These are phyloP conservation scores for Capsella bursapastoris DNA, from an alignment of 345 rosid species.

Conservation along the genomic window DNA sequence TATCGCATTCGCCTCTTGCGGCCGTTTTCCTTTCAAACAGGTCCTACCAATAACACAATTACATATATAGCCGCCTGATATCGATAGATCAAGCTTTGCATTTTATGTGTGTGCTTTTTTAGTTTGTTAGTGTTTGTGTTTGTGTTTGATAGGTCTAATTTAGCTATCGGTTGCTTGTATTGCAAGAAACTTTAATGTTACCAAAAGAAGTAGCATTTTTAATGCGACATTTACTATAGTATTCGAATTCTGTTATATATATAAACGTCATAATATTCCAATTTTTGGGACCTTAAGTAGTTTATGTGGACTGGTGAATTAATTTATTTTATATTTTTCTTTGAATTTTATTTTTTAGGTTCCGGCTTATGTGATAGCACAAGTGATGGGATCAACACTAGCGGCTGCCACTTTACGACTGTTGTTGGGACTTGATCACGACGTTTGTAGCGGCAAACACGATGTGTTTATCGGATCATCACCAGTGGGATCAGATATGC, in stretches of 20 bases:
- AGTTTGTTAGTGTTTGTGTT: conserved; percentile 19
- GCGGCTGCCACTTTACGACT: conserved; percentile 79
- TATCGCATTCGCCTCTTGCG: conserved; percentile 83
- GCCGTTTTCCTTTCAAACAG: conserved; percentile 81
- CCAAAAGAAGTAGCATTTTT: neutral
- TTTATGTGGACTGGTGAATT: neutral
- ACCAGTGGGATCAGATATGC: conserved; percentile 68
- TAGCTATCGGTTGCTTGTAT: neutral
- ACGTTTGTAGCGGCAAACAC: conserved; percentile 53
- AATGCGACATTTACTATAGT: neutral
- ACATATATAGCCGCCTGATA: neutral
- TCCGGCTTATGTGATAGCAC: conserved; percentile 69
- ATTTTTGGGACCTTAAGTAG: neutral
- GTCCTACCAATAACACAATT: conserved; percentile 31
- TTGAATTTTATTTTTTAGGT: conserved; percentile 49
- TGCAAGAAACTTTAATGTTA: neutral
- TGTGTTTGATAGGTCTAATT: neutral
- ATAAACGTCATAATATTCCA: neutral
- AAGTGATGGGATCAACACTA: conserved; percentile 71
- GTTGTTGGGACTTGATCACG: conserved; percentile 50
- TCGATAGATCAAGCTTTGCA: neutral
- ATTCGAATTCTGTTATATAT: neutral
- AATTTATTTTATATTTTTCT: neutral
- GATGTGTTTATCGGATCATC: conserved; percentile 72
- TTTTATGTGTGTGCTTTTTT: neutral